Base-by-base conservation (phyloP, 768 basidiomycete genomes). In the Naganishia vaughanmartiniae region DNA sequence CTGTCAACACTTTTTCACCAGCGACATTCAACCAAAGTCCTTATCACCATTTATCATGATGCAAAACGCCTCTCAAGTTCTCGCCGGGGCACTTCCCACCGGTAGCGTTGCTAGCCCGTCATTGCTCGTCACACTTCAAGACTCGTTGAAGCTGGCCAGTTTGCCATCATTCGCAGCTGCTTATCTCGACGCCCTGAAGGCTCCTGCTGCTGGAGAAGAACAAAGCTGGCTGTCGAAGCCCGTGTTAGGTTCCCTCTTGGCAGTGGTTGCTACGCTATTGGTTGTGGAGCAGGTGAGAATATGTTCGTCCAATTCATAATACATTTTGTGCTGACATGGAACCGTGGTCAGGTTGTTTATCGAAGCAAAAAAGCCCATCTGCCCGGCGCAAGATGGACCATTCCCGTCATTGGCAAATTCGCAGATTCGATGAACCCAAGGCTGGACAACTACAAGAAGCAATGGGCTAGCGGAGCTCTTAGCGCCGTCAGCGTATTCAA, bases 351-450 rank as follows among this genome's bases (percentile, higher is more conserved):
- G 73, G 84, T 86, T 36, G 86, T 93, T 24, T 99, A 95, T 81
- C 85, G 95, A 42, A 86, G 85, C 78, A 94, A 96, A 84, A 98
- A 98, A 78, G 86, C 85, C 24, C 87, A 90, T 75, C 86, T 97
- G 9, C 93, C 95, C 0, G 95, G 95, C 7, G 87, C 85, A 55
- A 84, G 81, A 78, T 97, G 93, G 93, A 96, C 93, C 15, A 93
- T 96, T 73, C 96, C 96, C n/a, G 77, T 99, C 77, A 97, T 99
- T 68, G 96, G 96, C 69, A 93, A 93, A 82, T 96, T 97, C 76
- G 88, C 89, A 5, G 92, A 97, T 78, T 94, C 92, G 5, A 83
- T 95, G 83, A 87, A 89, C 74, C 96, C 96, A 15, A 89, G 91
- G 6, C 86, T 98, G 86, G 91, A 94, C 79, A 87, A 87, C 51